phyloP scores from a whole-genome alignment of 257 asterid genomes.

The Thymus mandschuricus region DNA sequence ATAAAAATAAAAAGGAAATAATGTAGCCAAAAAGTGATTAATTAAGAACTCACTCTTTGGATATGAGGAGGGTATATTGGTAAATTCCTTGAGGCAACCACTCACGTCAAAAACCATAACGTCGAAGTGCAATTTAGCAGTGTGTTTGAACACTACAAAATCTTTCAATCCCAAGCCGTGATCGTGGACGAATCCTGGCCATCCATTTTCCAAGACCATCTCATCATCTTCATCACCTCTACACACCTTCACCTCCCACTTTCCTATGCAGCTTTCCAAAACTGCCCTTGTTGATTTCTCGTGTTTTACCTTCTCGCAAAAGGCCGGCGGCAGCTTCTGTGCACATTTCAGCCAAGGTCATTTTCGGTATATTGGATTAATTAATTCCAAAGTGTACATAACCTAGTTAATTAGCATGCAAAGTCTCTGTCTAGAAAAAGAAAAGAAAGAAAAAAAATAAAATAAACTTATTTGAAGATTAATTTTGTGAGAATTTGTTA shows the following conservation, averaged over 20 bases:
- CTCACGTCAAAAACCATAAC: slow-evolving; percentile 14
- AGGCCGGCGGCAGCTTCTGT: slow-evolving; percentile 4
- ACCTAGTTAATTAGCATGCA: too few relatives aligned
- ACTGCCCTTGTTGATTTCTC: slow-evolving; percentile 5
- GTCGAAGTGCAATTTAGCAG: slow-evolving; percentile 18
- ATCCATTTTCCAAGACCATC: slow-evolving; percentile 19
- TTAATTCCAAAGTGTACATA: too few relatives aligned
- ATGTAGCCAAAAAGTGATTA: too few relatives aligned
- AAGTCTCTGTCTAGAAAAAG: too few relatives aligned
- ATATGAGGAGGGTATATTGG: too few relatives aligned
- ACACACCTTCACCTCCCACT: not conserved
- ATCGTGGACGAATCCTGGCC: slow-evolving; percentile 10
- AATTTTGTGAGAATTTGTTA: too few relatives aligned
- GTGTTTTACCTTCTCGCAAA: not conserved
- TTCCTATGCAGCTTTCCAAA: not conserved
- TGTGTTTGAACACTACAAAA: slow-evolving; percentile 26
- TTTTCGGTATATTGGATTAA: not conserved
- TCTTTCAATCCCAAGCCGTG: slow-evolving; percentile 28
- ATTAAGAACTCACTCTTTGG: too few relatives aligned
- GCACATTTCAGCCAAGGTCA: not conserved
- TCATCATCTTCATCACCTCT: not conserved
- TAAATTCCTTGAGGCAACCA: slow-evolving; percentile 24
- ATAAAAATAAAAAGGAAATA: too few relatives aligned
- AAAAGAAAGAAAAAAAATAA: too few relatives aligned
- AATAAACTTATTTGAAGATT: too few relatives aligned